Percentiles rank a stretch among this genome's conserved stretches.
These are phyloP conservation scores for Pseudozyma thailandica DNA, from an alignment of 1,284 basidiomycete genomes.

Conservation along the genomic window DNA sequence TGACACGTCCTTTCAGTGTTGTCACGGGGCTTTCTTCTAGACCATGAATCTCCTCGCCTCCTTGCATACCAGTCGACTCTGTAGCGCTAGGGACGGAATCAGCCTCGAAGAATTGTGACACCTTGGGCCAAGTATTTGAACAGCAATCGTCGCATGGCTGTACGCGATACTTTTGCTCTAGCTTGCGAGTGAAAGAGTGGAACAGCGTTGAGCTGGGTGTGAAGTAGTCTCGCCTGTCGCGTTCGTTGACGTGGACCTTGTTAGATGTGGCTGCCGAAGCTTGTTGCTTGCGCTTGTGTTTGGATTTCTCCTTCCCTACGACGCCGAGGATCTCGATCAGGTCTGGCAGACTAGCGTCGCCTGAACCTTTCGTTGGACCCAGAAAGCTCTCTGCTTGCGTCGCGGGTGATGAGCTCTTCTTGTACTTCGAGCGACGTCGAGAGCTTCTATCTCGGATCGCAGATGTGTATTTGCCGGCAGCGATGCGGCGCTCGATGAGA, in stretches of 20 bases:
- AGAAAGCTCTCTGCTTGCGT: too few species aligned
- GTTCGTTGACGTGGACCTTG: conserved; percentile 65
- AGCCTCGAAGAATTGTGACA: conserved; percentile 11
- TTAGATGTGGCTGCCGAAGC: conserved; percentile 4
- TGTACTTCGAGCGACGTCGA: conserved; percentile 4
- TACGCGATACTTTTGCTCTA: conserved; percentile 48
- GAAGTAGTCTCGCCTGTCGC: conserved; percentile 67
- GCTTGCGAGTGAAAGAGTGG: conserved; percentile 48
- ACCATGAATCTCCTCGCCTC: not conserved
- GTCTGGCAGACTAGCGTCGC: conserved; percentile 37
- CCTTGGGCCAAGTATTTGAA: conserved; percentile 15
- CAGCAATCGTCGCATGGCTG: conserved; percentile 16
- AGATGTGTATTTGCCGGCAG: not conserved
- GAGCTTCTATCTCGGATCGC: not conserved
- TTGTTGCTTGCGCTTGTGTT: conserved; percentile 67
- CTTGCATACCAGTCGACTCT: not conserved
- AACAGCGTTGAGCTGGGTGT: conserved; percentile 66
- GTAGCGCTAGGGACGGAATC: not conserved
- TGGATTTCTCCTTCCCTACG: conserved; percentile 68
- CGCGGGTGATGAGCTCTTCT: conserved; percentile 1
- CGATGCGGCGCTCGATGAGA: conserved; percentile 19
- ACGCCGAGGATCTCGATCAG: conserved; percentile 66
- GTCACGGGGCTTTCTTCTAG: conserved; percentile 10
- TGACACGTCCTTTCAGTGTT: conserved; percentile 16
- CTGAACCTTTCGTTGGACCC: too few species aligned